Conservation (phyloP, 768 basidiomycete species). For the Coprinopsis marcescibilis region DNA sequence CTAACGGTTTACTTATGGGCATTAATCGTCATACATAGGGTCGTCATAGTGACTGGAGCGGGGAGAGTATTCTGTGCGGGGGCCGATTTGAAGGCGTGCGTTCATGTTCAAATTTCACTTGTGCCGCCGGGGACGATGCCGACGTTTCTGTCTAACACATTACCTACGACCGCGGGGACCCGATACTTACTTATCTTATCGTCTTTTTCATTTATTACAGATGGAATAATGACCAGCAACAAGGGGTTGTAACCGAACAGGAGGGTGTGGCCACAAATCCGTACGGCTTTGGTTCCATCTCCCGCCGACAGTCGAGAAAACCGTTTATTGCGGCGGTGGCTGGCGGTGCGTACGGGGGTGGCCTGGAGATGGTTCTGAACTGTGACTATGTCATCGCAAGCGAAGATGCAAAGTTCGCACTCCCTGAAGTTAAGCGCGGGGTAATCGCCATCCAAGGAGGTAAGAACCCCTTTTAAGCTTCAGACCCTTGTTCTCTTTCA, state of each 20-base stretch:
- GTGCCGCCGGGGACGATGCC: not conserved
- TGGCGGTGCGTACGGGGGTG: slow-evolving; percentile 68
- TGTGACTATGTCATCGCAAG: slow-evolving; percentile 73
- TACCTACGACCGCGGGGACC: too few species aligned
- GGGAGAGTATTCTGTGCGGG: slow-evolving; percentile 76
- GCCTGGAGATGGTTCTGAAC: slow-evolving; percentile 63
- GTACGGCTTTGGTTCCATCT: slow-evolving; percentile 70
- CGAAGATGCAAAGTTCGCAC: slow-evolving; percentile 60
- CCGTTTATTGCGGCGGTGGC: slow-evolving; percentile 79
- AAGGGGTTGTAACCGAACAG: slow-evolving; percentile 39
- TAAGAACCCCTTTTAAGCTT: not conserved
- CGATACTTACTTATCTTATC: not conserved
- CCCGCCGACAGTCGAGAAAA: slow-evolving; percentile 60
- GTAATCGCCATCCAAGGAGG: slow-evolving; percentile 63
- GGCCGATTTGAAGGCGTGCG: slow-evolving; percentile 70
- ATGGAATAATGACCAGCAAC: slow-evolving; percentile 52
- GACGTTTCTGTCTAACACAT: not conserved
- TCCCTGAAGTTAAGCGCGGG: slow-evolving; percentile 76
- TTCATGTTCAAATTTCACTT: slow-evolving; percentile 9
- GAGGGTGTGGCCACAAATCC: slow-evolving; percentile 31
- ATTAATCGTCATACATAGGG: slow-evolving; percentile 40
- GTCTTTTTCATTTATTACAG: slow-evolving; percentile 33
- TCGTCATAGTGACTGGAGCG: slow-evolving; percentile 65
- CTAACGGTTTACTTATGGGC: not conserved
- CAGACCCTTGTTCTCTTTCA: not conserved